Base-by-base conservation (phyloP, 139 green algal genomes). In the Chlorella ohadii region DNA sequence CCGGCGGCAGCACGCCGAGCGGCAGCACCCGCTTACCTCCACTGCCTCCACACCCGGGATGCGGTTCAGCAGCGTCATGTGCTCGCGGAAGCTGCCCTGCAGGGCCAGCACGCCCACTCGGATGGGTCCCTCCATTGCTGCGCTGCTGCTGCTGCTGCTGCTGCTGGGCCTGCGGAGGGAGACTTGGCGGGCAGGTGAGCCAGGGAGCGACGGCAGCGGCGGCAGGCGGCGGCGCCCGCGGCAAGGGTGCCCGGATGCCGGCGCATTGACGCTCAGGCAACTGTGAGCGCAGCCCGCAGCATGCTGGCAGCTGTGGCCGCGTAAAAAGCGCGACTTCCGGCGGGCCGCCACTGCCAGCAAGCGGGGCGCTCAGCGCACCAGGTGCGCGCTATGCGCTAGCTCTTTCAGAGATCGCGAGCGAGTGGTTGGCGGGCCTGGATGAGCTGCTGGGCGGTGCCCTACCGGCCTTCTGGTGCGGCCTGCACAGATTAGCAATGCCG, bases 51-150 rank as follows among this genome's bases (percentile, higher is more conserved):
- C 96, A 38, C 88, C 89, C 1, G 86, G 64, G 1, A 97, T 78
- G 44, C 83, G 85, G 27, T 81, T 34, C 55, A 99, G 82, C 36
- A 92, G 81, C 0, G 90, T 81, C 74, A 96, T 91, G 88, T 99
- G 96, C 90, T 99, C 96, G 0, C 92, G 77, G 88, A 98, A 99
- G 0, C 91, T 95, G 11, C 96, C 96, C 81, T 99, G 96, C 38
- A 98, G 87, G 3, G 95, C 95, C 23, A 98, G 84, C n/a, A 98
- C 96, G 22, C 96, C 96, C 1, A 97, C 86, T 5, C 83, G 84
- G 23, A 89, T 23, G 44, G 28, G 64, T 11, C 76, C 64, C 31
- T 25, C n/a, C 64, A 27, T 34, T 34, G 31, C 64, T 27, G 34
- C 64, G 13, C 34, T 34, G 34, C 63, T 39, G 64, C n/a, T 34